Evolutionary conservation across 345 rosid genomes (phyloP).

Genomic region (Boechera divaricarpa): DNA sequence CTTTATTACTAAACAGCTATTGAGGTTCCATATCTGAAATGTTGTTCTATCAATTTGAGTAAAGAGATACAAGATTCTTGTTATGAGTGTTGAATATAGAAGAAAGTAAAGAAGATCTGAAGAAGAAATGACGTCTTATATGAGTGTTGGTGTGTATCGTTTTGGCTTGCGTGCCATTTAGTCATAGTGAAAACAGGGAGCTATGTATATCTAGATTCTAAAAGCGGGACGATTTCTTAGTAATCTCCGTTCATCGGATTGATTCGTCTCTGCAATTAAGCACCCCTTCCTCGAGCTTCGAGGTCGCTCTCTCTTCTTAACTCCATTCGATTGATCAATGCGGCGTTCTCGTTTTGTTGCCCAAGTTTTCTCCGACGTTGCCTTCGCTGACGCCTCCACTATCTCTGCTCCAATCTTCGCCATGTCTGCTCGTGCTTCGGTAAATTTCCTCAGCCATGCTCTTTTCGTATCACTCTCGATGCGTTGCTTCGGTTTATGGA

Average conservation of each 20-base stretch:
- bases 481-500: conserved; percentile 7
- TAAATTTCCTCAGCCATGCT: conserved; percentile 32
- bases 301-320: not conserved
- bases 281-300: conserved; percentile 1
- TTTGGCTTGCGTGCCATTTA: conserved; percentile 27
- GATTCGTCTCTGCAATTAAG: conserved; percentile 25
- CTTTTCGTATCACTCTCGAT: not conserved
- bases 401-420: conserved; percentile 34
- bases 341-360: conserved; percentile 41
- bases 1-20: not conserved
- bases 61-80: not conserved
- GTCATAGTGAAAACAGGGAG: not conserved
- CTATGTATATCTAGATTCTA: not conserved
- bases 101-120: not conserved
- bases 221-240: conserved; percentile 24
- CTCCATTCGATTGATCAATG: conserved; percentile 41
- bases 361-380: conserved; percentile 43
- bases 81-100: not conserved
- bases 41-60: not conserved
- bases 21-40: not conserved
- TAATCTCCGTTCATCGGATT: conserved; percentile 30
- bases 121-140: not conserved
- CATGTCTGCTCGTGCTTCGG: conserved; percentile 63
- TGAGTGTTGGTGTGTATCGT: not conserved
- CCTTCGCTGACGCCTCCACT: conserved; percentile 34